Conservation (phyloP, 108 stramenopile genomes). For the Skeletonema costatum region DNA sequence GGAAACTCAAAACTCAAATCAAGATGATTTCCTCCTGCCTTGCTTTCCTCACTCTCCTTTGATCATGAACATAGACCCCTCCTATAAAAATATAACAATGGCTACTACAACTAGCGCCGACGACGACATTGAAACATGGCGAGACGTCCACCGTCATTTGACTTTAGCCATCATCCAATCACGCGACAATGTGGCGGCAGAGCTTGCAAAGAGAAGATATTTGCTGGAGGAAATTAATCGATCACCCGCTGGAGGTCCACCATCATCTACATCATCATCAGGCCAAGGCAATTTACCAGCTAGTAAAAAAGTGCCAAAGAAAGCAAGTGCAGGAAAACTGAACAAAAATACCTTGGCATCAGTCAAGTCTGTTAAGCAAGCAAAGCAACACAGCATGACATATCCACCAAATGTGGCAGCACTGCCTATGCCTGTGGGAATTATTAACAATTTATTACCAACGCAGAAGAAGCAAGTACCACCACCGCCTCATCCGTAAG, state of each 20-base stretch:
- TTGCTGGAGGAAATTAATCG: constrained; percentile 68
- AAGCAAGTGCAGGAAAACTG: background rate
- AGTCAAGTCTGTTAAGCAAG: background rate
- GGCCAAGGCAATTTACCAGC: background rate
- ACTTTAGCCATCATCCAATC: constrained; percentile 60
- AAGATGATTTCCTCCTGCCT: too few relatives aligned
- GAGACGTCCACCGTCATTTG: constrained; percentile 56
- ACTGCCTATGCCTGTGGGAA: too few relatives aligned
- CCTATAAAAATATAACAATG: background rate
- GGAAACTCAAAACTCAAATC: too few relatives aligned
- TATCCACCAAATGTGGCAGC: background rate
- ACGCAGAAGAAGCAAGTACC: too few relatives aligned
- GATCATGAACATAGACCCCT: too few relatives aligned
- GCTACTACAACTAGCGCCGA: background rate
- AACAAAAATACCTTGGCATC: background rate
- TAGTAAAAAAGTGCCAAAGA: background rate
- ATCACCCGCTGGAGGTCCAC: constrained; percentile 1
- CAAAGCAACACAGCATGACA: background rate
- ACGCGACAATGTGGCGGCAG: constrained; percentile 63
- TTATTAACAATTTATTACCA: background rate
- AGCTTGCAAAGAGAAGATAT: constrained; percentile 61
- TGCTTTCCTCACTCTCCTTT: too few relatives aligned
- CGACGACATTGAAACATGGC: constrained; percentile 60
- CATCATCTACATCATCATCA: background rate
- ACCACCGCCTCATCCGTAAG: background rate